A percentile compares a stretch with the other conserved stretches of the same genome.
Conservation (phyloP, 768 basidiomycete species). For the Podaxis rugospora region DNA sequence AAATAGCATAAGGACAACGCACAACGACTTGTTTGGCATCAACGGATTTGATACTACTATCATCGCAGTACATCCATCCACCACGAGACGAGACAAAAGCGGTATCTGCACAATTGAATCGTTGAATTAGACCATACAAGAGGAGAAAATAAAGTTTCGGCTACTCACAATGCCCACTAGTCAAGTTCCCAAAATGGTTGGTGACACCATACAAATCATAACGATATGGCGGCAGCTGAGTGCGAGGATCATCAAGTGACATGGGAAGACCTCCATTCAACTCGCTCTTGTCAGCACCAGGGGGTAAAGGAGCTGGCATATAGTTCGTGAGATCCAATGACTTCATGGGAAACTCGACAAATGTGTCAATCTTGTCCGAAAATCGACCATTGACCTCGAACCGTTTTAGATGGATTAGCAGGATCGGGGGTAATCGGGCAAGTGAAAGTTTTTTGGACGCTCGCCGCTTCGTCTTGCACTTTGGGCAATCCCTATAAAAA, state of each 20-base stretch:
- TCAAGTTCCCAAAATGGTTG: slow-evolving; percentile 93
- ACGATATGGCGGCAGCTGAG: slow-evolving; percentile 81
- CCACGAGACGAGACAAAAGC: slow-evolving; percentile 85
- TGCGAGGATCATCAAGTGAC: slow-evolving; percentile 66
- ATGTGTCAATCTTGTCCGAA: slow-evolving; percentile 95
- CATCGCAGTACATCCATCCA: slow-evolving; percentile 92
- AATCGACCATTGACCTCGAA: slow-evolving; percentile 90
- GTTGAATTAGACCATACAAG: neutral
- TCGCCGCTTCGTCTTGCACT: slow-evolving; percentile 83
- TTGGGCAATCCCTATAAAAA: slow-evolving; percentile 79
- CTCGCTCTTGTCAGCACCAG: slow-evolving; percentile 51
- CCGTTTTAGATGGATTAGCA: slow-evolving; percentile 89
- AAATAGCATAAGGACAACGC: slow-evolving; percentile 23
- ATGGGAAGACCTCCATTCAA: slow-evolving; percentile 38
- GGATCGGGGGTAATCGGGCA: slow-evolving; percentile 88
- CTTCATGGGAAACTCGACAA: slow-evolving; percentile 83
- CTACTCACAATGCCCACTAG: slow-evolving; percentile 89
- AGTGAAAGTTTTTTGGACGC: slow-evolving; percentile 87
- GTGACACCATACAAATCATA: slow-evolving; percentile 96
- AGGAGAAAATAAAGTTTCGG: slow-evolving; percentile 10
- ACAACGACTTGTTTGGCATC: slow-evolving; percentile 84
- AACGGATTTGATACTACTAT: slow-evolving; percentile 75
- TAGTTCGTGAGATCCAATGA: slow-evolving; percentile 65
- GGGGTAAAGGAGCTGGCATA: slow-evolving; percentile 77
- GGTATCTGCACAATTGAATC: slow-evolving; percentile 57